phyloP scores from a whole-genome alignment of 139 green algal genomes.

The Micromonas commoda region DNA sequence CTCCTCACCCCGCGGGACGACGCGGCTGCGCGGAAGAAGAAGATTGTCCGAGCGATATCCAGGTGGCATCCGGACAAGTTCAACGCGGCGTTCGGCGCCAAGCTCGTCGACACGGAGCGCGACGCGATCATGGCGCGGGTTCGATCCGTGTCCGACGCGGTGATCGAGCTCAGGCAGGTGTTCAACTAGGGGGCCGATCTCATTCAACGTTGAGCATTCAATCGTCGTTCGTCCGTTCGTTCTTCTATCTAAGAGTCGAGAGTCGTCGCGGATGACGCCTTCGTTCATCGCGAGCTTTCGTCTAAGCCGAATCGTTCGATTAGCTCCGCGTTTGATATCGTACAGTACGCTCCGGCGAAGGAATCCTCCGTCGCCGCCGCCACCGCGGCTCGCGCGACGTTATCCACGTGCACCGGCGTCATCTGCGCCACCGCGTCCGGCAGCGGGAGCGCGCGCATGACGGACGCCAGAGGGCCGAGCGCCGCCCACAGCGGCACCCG shows the following conservation, averaged over 20 bases:
- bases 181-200: no score
- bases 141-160: neutral
- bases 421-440: neutral
- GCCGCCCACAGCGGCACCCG: neutral
- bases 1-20: slow-evolving; percentile 4
- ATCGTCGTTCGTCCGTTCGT: no score
- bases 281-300: no score
- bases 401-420: neutral
- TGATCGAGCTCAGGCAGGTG: slow-evolving; percentile 14
- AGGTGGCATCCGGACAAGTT: slow-evolving; percentile 23
- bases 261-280: no score
- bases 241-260: no score
- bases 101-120: neutral
- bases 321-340: neutral
- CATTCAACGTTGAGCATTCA: no score
- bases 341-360: neutral
- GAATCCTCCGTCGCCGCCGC: neutral
- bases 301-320: neutral
- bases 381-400: slow-evolving; percentile 2
- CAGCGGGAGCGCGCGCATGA: neutral
- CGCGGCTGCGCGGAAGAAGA: slow-evolving; percentile 6
- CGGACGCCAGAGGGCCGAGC: neutral
- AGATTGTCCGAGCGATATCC: neutral
- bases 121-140: slow-evolving; percentile 1
- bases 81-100: neutral